Evolutionary conservation across 371 early-diverging fungal genomes (phyloP), one percentile per base, ranked within the genome.

Genomic region (Mucor sp.): DNA sequence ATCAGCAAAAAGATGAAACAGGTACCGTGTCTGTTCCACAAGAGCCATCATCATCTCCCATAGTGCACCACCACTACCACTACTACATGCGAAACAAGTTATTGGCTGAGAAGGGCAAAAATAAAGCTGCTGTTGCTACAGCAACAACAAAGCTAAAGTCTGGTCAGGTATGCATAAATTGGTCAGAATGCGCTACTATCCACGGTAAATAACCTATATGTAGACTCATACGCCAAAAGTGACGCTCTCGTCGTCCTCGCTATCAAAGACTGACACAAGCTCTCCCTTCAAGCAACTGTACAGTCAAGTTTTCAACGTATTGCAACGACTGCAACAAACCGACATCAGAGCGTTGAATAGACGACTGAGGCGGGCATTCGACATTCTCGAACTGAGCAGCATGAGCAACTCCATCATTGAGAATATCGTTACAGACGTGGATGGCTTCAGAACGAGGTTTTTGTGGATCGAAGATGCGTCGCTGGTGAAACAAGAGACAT

Each of bases 401-500:
- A 85, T 93, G 82, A 89, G 89, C 62, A 90, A 93, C 62, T 89
- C 88, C 21, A 88, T 91, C 19, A 89, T 93, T 37, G 89, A 90
- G 39, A 91, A 87, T 55, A 84, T 91, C 30, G 58, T 83, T 17
- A 74, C 82, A 0, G 93, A 91, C 57, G 80, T 91, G n/a, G 79
- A 78, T 37, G 76, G 66, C 21, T 72, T 93, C 17, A 66, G 75
- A 4, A 66, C 78, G 15, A 76, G 85, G 4, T 91, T 90, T 70
- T 28, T 75, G 39, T 85, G 87, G 85, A 66, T 87, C 9, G 83
- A 85, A 28, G 81, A 71, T 23, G 35, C 58, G n/a, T 61, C 39
- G 9, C 15, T 47, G 0, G 48, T 59, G 11, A 58, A 58, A 25
- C 53, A 77, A 7, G 72, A 70, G 27, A 19, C 53, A 15, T 71